Evolutionary conservation across 768 basidiomycete genomes (phyloP).

Genomic region (Psilocybe cyanescens): DNA sequence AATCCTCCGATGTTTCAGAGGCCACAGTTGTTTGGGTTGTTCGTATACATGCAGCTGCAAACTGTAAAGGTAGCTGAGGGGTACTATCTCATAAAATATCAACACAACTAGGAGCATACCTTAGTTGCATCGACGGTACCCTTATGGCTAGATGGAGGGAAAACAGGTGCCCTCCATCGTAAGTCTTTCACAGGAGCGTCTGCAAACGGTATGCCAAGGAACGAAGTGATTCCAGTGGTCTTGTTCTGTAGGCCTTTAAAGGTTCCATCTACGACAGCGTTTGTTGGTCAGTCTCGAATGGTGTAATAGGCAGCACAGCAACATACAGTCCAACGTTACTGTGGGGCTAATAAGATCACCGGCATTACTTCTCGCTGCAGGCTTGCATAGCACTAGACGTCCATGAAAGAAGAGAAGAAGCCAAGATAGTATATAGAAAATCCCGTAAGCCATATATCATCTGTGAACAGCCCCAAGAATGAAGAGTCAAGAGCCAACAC

Average conservation of each 20-base stretch:
- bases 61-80: constrained; percentile 23
- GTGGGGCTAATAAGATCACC: constrained; percentile 1
- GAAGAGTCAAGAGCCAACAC: no score
- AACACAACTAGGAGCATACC: neutral
- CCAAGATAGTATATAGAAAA: neutral
- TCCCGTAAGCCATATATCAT: neutral
- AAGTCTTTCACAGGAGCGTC: constrained; percentile 3
- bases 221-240: constrained; percentile 7
- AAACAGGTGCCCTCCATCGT: constrained; percentile 10
- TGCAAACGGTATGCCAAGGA: constrained; percentile 8
- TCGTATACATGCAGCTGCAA: constrained; percentile 36
- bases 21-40: constrained; percentile 31
- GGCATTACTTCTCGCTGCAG: neutral
- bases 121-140: constrained; percentile 8
- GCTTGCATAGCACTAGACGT: no score
- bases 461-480: no score
- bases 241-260: constrained; percentile 3
- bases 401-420: neutral
- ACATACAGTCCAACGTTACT: constrained; percentile 11
- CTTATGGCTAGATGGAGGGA: constrained; percentile 5
- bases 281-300: neutral
- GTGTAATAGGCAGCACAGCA: neutral
- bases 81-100: neutral
- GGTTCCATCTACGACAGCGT: neutral
- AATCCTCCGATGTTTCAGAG: constrained; percentile 42